A percentile compares a stretch with the other conserved stretches of the same genome.
phyloP scores from a whole-genome alignment of 805 yeast species.

The Metschnikowia arizonensis region DNA sequence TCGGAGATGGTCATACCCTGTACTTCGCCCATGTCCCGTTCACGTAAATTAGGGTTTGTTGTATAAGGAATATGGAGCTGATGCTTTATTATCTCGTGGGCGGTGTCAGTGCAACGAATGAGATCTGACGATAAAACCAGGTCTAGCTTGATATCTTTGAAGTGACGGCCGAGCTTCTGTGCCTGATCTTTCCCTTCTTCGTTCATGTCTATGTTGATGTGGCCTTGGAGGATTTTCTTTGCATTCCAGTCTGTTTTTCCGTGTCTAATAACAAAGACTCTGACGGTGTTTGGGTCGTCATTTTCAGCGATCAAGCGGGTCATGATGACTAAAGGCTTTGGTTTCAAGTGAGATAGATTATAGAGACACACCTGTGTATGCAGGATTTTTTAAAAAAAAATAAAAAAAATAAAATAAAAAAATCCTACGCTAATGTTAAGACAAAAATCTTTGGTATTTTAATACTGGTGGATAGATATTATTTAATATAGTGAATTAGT shows the following conservation, averaged over 20 bases:
- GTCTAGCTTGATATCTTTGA: slow-evolving; percentile 41
- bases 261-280: slow-evolving; percentile 69
- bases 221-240: slow-evolving; percentile 74
- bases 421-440: too few species aligned
- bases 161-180: slow-evolving; percentile 43
- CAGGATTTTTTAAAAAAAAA: too few species aligned
- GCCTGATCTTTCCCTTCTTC: slow-evolving; percentile 62
- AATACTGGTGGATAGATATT: too few species aligned
- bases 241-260: slow-evolving; percentile 80
- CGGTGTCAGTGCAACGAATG: slow-evolving; percentile 58
- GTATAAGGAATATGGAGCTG: slow-evolving; percentile 26
- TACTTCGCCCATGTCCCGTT: slow-evolving; percentile 69
- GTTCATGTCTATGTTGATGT: slow-evolving; percentile 61
- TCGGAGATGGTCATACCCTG: slow-evolving; percentile 71
- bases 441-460: too few species aligned
- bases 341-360: neutral
- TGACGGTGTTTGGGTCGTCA: slow-evolving; percentile 32
- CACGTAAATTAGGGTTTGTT: slow-evolving; percentile 46
- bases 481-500: too few species aligned
- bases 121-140: slow-evolving; percentile 50
- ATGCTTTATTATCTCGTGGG: slow-evolving; percentile 36
- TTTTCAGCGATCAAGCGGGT: slow-evolving; percentile 26
- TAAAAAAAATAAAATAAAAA: too few species aligned
- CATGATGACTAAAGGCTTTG: slow-evolving; percentile 10
- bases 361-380: too few species aligned